phyloP scores from a whole-genome alignment of 2,329 filamentous ascomycete species.

The Exophiala phaeomuriformis region DNA sequence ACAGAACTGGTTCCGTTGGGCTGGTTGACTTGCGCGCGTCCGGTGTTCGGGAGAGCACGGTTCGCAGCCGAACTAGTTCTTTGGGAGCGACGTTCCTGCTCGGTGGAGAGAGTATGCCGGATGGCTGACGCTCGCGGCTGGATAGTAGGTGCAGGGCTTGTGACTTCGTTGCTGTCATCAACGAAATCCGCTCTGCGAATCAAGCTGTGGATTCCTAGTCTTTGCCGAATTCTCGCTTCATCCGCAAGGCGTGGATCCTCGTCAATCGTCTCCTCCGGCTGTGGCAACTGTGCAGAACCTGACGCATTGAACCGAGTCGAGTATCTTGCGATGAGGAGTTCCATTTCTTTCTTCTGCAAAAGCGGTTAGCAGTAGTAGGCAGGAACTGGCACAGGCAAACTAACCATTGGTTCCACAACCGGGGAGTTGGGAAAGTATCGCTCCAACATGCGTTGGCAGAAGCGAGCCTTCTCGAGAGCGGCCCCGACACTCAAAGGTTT shows the following conservation, averaged over 20 bases:
- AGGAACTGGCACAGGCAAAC: not conserved
- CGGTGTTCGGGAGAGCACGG: not conserved
- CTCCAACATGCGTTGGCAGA: constrained; percentile 12
- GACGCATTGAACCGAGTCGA: constrained; percentile 1
- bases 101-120: not conserved
- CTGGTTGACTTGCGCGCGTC: not conserved
- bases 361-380: not conserved
- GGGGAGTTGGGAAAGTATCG: constrained; percentile 11
- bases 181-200: constrained; percentile 16
- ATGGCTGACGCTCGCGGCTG: not conserved
- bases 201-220: constrained; percentile 17
- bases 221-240: constrained; percentile 11
- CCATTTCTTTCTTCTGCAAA: constrained; percentile 12
- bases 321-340: constrained; percentile 9
- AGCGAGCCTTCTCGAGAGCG: constrained; percentile 9
- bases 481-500: constrained; percentile 8
- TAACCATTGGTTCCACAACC: constrained; percentile 14
- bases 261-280: constrained; percentile 7
- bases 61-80: not conserved
- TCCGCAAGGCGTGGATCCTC: constrained; percentile 7
- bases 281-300: not conserved
- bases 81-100: not conserved
- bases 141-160: constrained; percentile 3
- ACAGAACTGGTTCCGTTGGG: not conserved
- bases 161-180: constrained; percentile 15